Conservation (phyloP, 495 filamentous ascomycete genomes). For the Penicillium cinerascens region DNA sequence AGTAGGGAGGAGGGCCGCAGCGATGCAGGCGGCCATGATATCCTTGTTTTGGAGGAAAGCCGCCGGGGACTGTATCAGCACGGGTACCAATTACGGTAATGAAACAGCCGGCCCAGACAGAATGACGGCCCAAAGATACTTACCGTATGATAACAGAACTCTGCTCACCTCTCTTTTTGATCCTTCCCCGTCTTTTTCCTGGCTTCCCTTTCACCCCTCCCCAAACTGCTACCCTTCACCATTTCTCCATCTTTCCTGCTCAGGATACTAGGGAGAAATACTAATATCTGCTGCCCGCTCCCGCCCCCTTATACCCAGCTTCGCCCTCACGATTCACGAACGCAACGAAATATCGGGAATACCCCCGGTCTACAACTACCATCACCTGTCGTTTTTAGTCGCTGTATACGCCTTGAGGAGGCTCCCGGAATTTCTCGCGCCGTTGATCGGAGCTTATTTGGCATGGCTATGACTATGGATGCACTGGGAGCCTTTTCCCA, state of each 20-base stretch:
- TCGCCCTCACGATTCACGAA: constrained; percentile 25
- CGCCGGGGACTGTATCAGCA: not conserved
- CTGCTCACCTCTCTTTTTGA: constrained; percentile 12
- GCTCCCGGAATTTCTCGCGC: not conserved
- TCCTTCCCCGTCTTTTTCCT: constrained; percentile 12
- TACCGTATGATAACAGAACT: constrained; percentile 19
- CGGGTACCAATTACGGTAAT: constrained; percentile 1
- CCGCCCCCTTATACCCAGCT: not conserved
- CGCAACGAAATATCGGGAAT: constrained; percentile 21
- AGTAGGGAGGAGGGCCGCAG: too few relatives aligned
- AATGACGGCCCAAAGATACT: constrained; percentile 2
- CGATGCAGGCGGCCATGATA: constrained; percentile 13
- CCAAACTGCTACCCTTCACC: constrained; percentile 12
- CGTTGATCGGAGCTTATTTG: not conserved
- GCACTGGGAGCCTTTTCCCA: constrained; percentile 59
- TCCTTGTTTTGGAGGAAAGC: constrained; percentile 5
- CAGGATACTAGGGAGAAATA: not conserved
- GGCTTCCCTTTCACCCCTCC: constrained; percentile 8
- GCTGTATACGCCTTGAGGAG: too few relatives aligned
- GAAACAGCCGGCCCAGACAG: constrained; percentile 4
- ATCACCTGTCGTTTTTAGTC: not conserved
- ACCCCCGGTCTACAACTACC: not conserved
- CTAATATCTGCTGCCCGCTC: not conserved
- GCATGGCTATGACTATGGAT: constrained; percentile 48
- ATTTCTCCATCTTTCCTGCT: constrained; percentile 9